Conservation (phyloP, 2,329 filamentous ascomycete genomes). For the Aspergillus brunneoviolaceus region DNA sequence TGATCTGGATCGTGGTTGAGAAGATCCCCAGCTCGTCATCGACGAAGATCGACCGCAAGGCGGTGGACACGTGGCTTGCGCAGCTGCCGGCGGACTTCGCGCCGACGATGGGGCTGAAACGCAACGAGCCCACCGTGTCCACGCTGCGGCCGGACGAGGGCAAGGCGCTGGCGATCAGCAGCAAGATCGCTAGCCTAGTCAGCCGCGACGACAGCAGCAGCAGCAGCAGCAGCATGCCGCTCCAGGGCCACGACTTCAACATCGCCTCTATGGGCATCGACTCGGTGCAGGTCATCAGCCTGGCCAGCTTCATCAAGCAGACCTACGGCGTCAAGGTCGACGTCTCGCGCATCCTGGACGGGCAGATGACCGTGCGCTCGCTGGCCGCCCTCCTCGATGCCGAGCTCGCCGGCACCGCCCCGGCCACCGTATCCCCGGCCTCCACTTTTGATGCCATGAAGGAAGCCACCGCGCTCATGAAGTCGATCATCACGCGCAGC, state of each 20-base stretch:
- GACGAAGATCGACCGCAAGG: slow-evolving; percentile 28
- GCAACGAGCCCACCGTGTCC: slow-evolving; percentile 7
- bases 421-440: not conserved
- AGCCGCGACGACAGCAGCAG: not conserved
- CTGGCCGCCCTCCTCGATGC: slow-evolving; percentile 11
- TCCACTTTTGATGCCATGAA: slow-evolving; percentile 14
- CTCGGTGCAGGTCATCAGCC: slow-evolving; percentile 16
- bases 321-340: slow-evolving; percentile 14
- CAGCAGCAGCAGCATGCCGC: not conserved
- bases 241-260: slow-evolving; percentile 12
- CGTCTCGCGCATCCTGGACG: slow-evolving; percentile 14
- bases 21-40: slow-evolving; percentile 29
- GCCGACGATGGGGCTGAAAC: slow-evolving; percentile 14
- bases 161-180: slow-evolving; percentile 14
- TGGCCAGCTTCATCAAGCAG: slow-evolving; percentile 18
- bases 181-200: slow-evolving; percentile 9
- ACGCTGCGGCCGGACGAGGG: slow-evolving; percentile 9
- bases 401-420: slow-evolving; percentile 8
- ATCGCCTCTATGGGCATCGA: slow-evolving; percentile 14
- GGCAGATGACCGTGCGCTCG: slow-evolving; percentile 15
- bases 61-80: slow-evolving; percentile 11
- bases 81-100: slow-evolving; percentile 15
- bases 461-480: slow-evolving; percentile 10
- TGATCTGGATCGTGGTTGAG: slow-evolving; percentile 38
- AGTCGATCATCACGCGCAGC: slow-evolving; percentile 8